A percentile compares a stretch with the other conserved stretches of the same genome.
phyloP scores from a whole-genome alignment of 306 rosid species.

The Glycine latifolia region DNA sequence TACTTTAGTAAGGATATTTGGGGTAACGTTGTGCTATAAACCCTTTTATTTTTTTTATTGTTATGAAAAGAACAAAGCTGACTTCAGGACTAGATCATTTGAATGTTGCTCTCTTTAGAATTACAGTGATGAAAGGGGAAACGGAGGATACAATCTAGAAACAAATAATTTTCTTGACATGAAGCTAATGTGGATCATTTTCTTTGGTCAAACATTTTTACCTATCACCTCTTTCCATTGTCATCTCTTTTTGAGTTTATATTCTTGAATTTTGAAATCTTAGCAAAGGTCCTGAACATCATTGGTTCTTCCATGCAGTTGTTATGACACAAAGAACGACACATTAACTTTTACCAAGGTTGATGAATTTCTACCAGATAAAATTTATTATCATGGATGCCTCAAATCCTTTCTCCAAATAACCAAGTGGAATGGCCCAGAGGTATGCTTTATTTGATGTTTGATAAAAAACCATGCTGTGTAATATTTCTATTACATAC shows the following conservation, averaged over 20 bases:
- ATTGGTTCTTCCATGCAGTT: constrained; percentile 62
- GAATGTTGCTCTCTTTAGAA: constrained; percentile 16
- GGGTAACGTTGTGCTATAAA: no score
- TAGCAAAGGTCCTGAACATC: constrained; percentile 40
- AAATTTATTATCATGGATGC: constrained; percentile 90
- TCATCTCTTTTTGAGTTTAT: constrained; percentile 30
- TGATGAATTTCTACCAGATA: constrained; percentile 76
- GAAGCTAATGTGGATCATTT: constrained; percentile 35
- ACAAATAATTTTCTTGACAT: not conserved
- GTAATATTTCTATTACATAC: constrained; percentile 32
- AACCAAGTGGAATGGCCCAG: constrained; percentile 96
- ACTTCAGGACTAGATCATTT: constrained; percentile 35
- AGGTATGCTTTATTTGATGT: constrained; percentile 62
- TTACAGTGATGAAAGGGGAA: constrained; percentile 29
- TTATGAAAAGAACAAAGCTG: constrained; percentile 1
- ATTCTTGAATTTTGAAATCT: constrained; percentile 38
- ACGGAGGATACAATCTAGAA: constrained; percentile 18
- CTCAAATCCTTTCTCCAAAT: constrained; percentile 92
- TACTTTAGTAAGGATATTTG: not conserved
- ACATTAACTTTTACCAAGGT: constrained; percentile 88
- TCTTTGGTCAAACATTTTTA: constrained; percentile 24
- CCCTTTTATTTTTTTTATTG: no score
- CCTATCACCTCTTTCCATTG: constrained; percentile 1
- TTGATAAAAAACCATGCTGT: constrained; percentile 32
- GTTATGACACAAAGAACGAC: constrained; percentile 83